Evolutionary conservation across 148 eudicot species (phyloP), one percentile per base, ranked within the genome.

Genomic region (Diospyros kaki): DNA sequence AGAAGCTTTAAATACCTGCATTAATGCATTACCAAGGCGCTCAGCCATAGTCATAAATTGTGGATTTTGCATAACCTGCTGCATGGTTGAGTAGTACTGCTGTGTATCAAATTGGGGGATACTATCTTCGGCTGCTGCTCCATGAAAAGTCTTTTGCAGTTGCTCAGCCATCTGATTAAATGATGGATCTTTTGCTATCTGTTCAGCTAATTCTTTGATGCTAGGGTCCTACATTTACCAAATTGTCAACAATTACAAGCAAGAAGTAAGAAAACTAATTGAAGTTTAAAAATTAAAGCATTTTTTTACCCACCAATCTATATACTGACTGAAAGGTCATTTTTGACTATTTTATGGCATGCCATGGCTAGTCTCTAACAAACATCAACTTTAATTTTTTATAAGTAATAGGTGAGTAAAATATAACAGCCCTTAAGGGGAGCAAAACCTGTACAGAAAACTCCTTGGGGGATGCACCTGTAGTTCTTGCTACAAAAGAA

Each of bases 11-110:
- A 7, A 28, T 79, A 95, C 98, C 98, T 95, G 96, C 94, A 92
- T 86, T 66, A 95, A 82, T 58, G 97, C 94, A 85, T 75, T 89
- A 51, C 97, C 98, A 69, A 95, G 96, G 71, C 90, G 90, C 81
- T 92, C 98, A 79, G 97, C 97, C 98, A 95, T 92, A 66, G 87
- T 86, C 96, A 92, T 89, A 75, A 95, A 95, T 48, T 95, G 97
- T 63, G 98, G 99, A 71, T 93, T 95, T 82, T 95, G 93, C 99
- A 91, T 95, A 67, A 93, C 98, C 72, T 95, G 98, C 77, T 95
- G 98, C 97, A 95, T 87, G 55, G 94, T 93, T 13, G 89, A 79
- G 75, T 88, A 89, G 75, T 93, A 95, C 79, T 91, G 97, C 76
- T 89, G 93, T 2, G 94, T 76, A 77, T 95, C 94, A 81, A 92